These are phyloP conservation scores for Aurantiochytrium sp. DNA, from an alignment of 108 stramenopile species.

Conservation along the genomic window DNA sequence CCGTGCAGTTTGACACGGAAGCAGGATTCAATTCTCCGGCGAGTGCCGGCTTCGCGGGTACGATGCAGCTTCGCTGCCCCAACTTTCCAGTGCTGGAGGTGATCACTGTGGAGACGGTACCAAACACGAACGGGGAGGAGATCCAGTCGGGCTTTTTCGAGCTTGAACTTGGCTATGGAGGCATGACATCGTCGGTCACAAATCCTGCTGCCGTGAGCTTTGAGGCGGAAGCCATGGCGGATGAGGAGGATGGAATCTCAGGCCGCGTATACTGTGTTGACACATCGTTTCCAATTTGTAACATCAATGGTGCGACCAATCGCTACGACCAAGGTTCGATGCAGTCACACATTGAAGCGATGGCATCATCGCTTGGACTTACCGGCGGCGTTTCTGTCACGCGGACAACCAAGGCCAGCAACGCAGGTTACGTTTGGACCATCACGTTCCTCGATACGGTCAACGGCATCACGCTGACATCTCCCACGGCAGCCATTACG, in stretches of 20 bases:
- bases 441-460: constrained; percentile 72
- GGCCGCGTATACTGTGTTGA: constrained; percentile 33
- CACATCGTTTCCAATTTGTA: background rate
- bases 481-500: background rate
- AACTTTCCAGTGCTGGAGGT: constrained; percentile 23
- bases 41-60: constrained; percentile 51
- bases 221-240: background rate
- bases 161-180: background rate
- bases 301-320: background rate
- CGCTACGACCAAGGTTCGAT: constrained; percentile 54
- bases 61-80: constrained; percentile 60
- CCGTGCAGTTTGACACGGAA: constrained; percentile 68
- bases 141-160: background rate
- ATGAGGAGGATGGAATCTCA: constrained; percentile 23
- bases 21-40: constrained; percentile 39
- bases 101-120: background rate
- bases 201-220: background rate
- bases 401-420: constrained; percentile 48
- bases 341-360: constrained; percentile 59
- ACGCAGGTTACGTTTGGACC: constrained; percentile 60
- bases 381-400: constrained; percentile 59
- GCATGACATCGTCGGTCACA: background rate
- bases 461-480: constrained; percentile 28
- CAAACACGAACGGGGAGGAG: background rate
- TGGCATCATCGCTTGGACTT: constrained; percentile 34